Evolutionary conservation across 2,329 filamentous ascomycete genomes (phyloP).

Genomic region (Aspergillus glaucus): DNA sequence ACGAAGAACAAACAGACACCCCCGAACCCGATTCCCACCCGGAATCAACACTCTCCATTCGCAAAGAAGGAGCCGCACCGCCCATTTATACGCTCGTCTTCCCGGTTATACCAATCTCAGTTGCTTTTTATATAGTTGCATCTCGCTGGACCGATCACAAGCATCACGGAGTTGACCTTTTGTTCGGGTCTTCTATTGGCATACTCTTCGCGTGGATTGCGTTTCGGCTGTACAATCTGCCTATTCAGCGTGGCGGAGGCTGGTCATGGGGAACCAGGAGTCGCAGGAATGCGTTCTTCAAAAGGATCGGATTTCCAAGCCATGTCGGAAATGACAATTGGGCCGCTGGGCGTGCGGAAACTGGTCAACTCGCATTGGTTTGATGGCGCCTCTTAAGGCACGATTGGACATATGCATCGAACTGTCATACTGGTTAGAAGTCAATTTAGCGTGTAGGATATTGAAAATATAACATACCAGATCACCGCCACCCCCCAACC

Average conservation of each 20-base stretch:
- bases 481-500: constrained; percentile 86
- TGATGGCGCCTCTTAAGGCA: constrained; percentile 1
- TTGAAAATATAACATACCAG: neutral
- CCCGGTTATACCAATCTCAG: constrained; percentile 63
- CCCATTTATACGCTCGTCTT: constrained; percentile 71
- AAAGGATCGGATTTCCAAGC: constrained; percentile 26
- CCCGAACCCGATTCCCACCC: neutral
- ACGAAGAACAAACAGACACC: constrained; percentile 12
- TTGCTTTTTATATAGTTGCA: constrained; percentile 73
- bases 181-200: constrained; percentile 78
- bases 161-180: constrained; percentile 87
- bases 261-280: constrained; percentile 85
- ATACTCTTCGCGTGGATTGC: constrained; percentile 63
- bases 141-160: constrained; percentile 84
- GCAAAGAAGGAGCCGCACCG: constrained; percentile 72
- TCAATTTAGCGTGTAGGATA: neutral
- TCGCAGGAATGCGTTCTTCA: constrained; percentile 60
- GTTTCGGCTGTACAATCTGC: constrained; percentile 81
- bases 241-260: constrained; percentile 69
- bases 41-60: constrained; percentile 39
- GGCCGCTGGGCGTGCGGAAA: constrained; percentile 17
- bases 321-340: constrained; percentile 25
- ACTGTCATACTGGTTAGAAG: too few relatives aligned
- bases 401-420: too few relatives aligned
- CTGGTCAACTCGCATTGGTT: constrained; percentile 7